phyloP scores from a whole-genome alignment of 345 rosid species.

The Hibiscus mutabilis region DNA sequence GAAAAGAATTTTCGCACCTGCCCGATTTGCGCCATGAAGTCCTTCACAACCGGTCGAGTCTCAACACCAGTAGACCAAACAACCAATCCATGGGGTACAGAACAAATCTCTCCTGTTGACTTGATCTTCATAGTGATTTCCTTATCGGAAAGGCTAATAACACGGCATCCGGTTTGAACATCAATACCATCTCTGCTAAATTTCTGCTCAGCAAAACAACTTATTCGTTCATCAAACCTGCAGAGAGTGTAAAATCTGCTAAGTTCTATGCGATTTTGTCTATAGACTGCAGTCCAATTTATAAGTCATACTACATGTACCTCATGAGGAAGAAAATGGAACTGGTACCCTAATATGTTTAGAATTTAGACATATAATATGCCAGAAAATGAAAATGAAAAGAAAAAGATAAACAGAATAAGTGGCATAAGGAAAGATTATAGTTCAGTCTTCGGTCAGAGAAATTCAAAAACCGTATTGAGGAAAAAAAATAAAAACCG shows the following conservation, averaged over 20 bases:
- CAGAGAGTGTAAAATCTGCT: slow-evolving; percentile 3
- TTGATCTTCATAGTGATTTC: slow-evolving; percentile 61
- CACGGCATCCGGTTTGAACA: slow-evolving; percentile 80
- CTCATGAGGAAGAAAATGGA: not conserved
- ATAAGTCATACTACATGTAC: not conserved
- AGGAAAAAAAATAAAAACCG: not conserved
- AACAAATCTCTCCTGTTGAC: slow-evolving; percentile 47
- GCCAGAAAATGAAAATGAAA: not conserved
- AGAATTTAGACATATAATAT: not conserved
- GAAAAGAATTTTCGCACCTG: slow-evolving; percentile 40
- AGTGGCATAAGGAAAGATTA: not conserved
- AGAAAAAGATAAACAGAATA: not conserved
- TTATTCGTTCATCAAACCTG: slow-evolving; percentile 87
- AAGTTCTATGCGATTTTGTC: not conserved
- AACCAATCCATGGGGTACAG: slow-evolving; percentile 79
- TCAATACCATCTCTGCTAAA: slow-evolving; percentile 80
- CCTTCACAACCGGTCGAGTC: slow-evolving; percentile 66
- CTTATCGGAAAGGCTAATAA: slow-evolving; percentile 61
- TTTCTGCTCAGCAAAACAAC: slow-evolving; percentile 81
- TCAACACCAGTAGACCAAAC: slow-evolving; percentile 92
- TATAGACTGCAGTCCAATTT: not conserved
- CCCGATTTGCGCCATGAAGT: slow-evolving; percentile 87
- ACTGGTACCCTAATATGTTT: not conserved
- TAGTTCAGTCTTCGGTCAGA: not conserved
- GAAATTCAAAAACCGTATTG: not conserved